These are phyloP conservation scores for Solanum hybrid DNA, from an alignment of 305 asterid genomes.

Conservation along the genomic window DNA sequence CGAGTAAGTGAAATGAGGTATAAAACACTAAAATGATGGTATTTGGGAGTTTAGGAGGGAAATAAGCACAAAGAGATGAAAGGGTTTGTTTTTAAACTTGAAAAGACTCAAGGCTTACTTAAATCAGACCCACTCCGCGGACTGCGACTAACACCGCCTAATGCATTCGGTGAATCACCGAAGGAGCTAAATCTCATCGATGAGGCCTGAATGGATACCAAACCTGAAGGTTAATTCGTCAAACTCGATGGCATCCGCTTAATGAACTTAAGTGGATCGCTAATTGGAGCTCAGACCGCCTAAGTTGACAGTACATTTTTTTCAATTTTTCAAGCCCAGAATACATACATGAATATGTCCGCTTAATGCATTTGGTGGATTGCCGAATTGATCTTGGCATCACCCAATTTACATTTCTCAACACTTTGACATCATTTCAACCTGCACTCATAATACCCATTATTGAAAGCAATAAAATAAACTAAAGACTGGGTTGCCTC, in stretches of 20 bases:
- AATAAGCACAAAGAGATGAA: not conserved
- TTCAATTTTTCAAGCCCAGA: not conserved
- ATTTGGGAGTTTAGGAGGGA: not conserved
- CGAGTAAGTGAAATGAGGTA: not conserved
- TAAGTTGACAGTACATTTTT: no score
- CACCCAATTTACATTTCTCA: no score
- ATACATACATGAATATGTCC: not conserved
- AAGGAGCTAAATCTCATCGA: not conserved
- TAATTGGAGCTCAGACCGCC: not conserved
- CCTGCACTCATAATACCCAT: not conserved
- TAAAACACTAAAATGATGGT: not conserved
- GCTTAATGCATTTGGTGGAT: not conserved
- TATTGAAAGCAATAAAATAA: not conserved
- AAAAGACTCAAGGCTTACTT: not conserved
- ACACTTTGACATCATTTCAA: not conserved
- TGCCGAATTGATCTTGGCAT: not conserved
- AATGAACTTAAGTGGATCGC: not conserved
- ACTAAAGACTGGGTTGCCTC: not conserved
- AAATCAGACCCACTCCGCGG: not conserved
- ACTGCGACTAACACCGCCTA: not conserved
- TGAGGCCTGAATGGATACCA: not conserved
- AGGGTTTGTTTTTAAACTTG: not conserved
- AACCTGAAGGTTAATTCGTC: no score
- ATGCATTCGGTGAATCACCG: not conserved
- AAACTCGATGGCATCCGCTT: not conserved